Percentiles rank a stretch among this genome's conserved stretches.
These are phyloP conservation scores for Clonostachys rosea DNA, from an alignment of 2,329 filamentous ascomycete genomes.

Conservation along the genomic window DNA sequence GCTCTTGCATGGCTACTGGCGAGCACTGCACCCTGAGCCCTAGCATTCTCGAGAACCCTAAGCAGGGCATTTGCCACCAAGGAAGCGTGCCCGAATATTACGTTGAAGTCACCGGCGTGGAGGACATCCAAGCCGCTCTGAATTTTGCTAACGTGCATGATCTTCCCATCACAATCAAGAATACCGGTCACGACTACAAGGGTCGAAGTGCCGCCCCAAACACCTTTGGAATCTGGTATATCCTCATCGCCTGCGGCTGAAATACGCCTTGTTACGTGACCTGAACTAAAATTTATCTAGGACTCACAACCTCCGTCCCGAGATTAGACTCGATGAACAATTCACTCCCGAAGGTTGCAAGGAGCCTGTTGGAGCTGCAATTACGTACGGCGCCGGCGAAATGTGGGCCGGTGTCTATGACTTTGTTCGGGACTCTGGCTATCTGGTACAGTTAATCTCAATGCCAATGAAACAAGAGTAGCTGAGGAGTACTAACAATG, in stretches of 20 bases:
- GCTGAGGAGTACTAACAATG: not conserved
- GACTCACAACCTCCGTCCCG: not conserved
- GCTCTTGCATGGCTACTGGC: too few species aligned
- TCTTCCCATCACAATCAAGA: constrained; percentile 4
- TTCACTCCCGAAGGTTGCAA: not conserved
- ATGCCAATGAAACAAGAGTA: not conserved
- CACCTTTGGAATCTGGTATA: too few species aligned
- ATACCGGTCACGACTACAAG: constrained; percentile 9
- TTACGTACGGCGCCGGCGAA: constrained; percentile 2
- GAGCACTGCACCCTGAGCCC: too few species aligned
- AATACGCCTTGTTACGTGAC: not conserved
- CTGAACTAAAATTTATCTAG: not conserved
- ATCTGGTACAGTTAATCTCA: not conserved
- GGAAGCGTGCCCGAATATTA: too few species aligned
- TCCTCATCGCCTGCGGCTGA: too few species aligned
- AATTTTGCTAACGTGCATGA: too few species aligned
- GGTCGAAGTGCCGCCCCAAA: not conserved
- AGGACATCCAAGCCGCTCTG: too few species aligned
- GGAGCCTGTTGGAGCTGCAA: not conserved
- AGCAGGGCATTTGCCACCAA: too few species aligned
- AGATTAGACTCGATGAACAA: not conserved
- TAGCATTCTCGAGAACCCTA: too few species aligned
- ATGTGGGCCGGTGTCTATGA: constrained; percentile 4
- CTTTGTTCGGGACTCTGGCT: constrained; percentile 1
- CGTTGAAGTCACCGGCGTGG: too few species aligned